Evolutionary conservation across 2,329 filamentous ascomycete species (phyloP), one percentile per base, ranked within the genome.

Genomic region (Fusarium virguliforme): DNA sequence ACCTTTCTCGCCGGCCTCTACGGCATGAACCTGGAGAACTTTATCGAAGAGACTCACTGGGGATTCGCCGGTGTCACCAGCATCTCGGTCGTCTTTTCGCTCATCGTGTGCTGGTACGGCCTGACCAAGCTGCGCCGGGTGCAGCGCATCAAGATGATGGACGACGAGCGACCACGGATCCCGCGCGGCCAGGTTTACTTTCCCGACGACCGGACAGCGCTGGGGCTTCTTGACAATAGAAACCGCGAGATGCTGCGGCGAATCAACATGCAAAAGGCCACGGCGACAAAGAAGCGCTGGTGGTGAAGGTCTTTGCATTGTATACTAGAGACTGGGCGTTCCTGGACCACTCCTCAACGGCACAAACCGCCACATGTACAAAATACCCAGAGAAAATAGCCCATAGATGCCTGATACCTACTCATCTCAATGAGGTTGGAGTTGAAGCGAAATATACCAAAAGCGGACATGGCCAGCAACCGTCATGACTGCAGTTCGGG

Each of bases 1-100:
- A 98, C 96, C 55, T 97, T 98, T 79, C 88, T 98, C 76, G 97
- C 96, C 8, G 95, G 95, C n/a, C 90, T 99, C n/a, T 99, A 98
- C 86, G 96, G 96, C 75, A 98, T 98, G 95, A 99, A 99, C 84
- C 85, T 99, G 71, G 97, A 98, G 79, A 98, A 98, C 82, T 98
- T 98, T 81, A 94, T 98, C 75, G 96, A 99, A 84, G 95, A 98
- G 79, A 95, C 93, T 2, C 89, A 94, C 81, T 88, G 94, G 81
- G 96, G 95, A 10, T 98, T 99, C 80, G 87, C 87, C 51, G 89
- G 89, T 60, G 91, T 99, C 66, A 94, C 92, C 3, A 85, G 84
- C 18, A 84, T 88, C 67, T 97, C 93, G 63, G 87, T 91, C 62
- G 76, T 91, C 62, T 90, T 95, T 79, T 94, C 93, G 13, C 87